Conservation (phyloP, 345 rosid genomes). For the Gossypium ekmanianum region DNA sequence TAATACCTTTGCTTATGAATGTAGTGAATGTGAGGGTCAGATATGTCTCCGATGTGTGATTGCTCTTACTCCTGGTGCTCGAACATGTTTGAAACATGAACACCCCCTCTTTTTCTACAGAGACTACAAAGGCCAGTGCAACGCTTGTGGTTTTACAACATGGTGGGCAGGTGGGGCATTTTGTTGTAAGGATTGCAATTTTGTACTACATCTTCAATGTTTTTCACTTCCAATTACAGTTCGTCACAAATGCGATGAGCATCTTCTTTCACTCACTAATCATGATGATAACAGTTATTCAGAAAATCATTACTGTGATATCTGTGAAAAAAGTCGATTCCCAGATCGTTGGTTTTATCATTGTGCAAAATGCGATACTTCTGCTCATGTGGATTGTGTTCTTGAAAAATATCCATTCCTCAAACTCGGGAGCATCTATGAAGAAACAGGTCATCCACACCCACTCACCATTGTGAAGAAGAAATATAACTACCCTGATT, state of each 20-base stretch:
- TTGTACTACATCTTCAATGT: no score
- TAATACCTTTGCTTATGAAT: neutral
- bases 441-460: neutral
- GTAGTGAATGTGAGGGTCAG: neutral
- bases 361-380: neutral
- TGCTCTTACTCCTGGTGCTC: neutral
- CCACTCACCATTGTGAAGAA: neutral
- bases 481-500: neutral
- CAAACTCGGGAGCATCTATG: neutral
- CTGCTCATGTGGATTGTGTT: neutral
- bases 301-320: neutral
- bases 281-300: neutral
- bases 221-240: no score
- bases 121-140: no score
- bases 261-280: neutral
- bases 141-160: no score
- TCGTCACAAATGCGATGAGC: no score
- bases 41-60: neutral
- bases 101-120: no score
- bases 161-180: no score
- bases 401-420: neutral
- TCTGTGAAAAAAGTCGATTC: neutral
- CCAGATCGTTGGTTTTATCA: neutral
- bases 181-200: no score
- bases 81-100: neutral